Evolutionary conservation across 805 yeast genomes (phyloP), one percentile per base, ranked within the genome.

Genomic region (Candida ovalis): DNA sequence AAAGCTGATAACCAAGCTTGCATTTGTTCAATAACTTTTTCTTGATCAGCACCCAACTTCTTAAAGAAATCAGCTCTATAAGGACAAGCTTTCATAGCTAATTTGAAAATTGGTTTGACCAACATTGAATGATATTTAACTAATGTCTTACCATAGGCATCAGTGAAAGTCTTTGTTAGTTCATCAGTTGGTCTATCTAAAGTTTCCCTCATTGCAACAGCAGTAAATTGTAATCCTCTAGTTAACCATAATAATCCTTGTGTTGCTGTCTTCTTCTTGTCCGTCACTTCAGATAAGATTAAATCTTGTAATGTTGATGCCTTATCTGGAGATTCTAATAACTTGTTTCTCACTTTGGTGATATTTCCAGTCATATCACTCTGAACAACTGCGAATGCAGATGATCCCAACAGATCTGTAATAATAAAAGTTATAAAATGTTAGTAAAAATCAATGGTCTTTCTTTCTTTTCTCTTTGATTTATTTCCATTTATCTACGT

Each of bases 71-170:
- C 96, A 65, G 80, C 81, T 73, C 96, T 81, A 70, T 88, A 90
- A 12, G 97, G 97, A 68, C 96, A 88, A 1, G 96, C 95, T 68
- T 86, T 87, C 96, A 89, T 90, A 43, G 97, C 97, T 65, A 90
- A 76, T 71, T 88, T 88, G 79, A 89, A 89, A 45, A 90, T 81
- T 24, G 96, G 96, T 62, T 84, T 86, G 53, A 89, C 76, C 60
- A 89, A 73, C 77, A 89, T 80, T 46, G 84, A 82, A 71, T 89
- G 97, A 70, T 81, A 84, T 68, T 89, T 82, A 50, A 85, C 77
- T 64, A 89, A 77, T 4, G 96, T 89, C 70, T 84, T 86, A 53
- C 75, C 62, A 72, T 89, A 89, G n/a, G 96, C 86, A 59, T 83
- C 86, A 46, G 90, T 87, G 75, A 89, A 89, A 28, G 95, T 81